Conservation (phyloP, 176 grass and related monocot genomes). For the Oryza nivara region DNA sequence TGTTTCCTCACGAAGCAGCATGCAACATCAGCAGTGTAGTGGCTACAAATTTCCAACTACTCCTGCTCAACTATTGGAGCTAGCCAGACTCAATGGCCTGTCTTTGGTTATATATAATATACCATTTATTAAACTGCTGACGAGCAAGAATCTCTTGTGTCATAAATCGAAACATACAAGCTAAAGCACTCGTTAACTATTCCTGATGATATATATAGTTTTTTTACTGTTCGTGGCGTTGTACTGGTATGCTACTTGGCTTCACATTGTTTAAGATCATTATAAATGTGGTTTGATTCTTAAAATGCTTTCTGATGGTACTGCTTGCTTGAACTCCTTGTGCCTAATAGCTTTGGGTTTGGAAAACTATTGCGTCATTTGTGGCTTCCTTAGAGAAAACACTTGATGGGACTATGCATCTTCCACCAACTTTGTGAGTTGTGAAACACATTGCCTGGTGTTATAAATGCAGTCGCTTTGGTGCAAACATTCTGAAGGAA, state of each 20-base stretch:
- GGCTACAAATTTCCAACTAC: conserved; percentile 18
- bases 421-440: background rate
- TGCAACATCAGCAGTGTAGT: conserved; percentile 13
- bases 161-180: background rate
- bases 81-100: background rate
- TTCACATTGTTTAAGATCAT: conserved; percentile 31
- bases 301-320: background rate
- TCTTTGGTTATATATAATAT: background rate
- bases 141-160: conserved; percentile 24
- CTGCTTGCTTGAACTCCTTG: background rate
- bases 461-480: too few species aligned
- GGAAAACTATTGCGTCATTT: background rate
- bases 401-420: background rate
- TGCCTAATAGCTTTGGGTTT: background rate
- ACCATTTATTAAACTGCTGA: background rate
- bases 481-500: too few species aligned
- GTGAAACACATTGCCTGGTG: too few species aligned
- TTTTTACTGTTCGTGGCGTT: background rate
- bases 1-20: conserved; percentile 41
- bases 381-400: background rate
- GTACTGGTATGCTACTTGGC: background rate
- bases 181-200: background rate
- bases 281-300: background rate
- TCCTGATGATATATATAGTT: too few species aligned
- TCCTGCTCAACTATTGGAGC: conserved; percentile 10